These are phyloP conservation scores for Emydomyces testavorans DNA, from an alignment of 2,329 filamentous ascomycete species.

Conservation along the genomic window DNA sequence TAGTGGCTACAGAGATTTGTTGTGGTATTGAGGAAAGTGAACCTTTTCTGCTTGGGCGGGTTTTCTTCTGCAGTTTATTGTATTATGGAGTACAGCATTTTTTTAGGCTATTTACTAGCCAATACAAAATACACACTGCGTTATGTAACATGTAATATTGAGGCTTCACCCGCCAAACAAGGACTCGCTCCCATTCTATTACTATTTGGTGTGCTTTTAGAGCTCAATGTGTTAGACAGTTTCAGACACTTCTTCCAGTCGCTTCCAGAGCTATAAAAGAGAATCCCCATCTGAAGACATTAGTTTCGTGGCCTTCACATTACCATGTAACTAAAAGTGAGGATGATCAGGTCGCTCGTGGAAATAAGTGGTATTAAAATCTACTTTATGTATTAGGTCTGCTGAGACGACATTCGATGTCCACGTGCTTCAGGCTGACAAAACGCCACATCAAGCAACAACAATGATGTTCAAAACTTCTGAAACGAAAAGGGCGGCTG, in stretches of 20 bases:
- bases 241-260: too few species aligned
- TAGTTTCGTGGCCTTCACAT: neutral
- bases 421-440: slow-evolving; percentile 12
- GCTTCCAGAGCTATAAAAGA: too few species aligned
- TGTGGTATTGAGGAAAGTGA: neutral
- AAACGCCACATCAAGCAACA: slow-evolving; percentile 10
- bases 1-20: slow-evolving; percentile 5
- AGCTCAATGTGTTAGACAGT: too few species aligned
- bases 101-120: slow-evolving; percentile 8
- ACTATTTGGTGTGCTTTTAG: neutral
- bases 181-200: neutral
- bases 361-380: neutral
- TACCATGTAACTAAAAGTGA: slow-evolving; percentile 1
- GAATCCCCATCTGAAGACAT: too few species aligned
- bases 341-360: neutral
- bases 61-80: slow-evolving; percentile 3
- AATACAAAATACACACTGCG: neutral
- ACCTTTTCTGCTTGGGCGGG: slow-evolving; percentile 5
- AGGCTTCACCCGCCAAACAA: neutral
- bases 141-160: neutral
- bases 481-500: neutral
- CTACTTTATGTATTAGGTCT: neutral
- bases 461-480: neutral
- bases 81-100: slow-evolving; percentile 8
- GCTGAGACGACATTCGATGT: slow-evolving; percentile 11